phyloP scores from a whole-genome alignment of 1,284 basidiomycete species.

The Sanguinoderma infundibulare region DNA sequence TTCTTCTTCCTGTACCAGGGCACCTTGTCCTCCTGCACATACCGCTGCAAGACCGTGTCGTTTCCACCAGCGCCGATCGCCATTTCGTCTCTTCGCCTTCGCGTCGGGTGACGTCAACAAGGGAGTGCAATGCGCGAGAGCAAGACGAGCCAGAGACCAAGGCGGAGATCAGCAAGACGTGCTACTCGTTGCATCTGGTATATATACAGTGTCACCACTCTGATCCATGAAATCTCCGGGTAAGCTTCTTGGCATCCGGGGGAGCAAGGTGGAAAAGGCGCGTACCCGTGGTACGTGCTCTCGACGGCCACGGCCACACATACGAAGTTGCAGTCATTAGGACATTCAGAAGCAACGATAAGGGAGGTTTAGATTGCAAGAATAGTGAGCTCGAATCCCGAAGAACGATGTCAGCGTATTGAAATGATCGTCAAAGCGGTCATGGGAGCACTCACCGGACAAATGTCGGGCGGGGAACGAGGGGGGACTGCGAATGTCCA shows the following conservation, averaged over 20 bases:
- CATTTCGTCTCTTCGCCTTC: slow-evolving; percentile 8
- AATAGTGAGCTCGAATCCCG: background rate
- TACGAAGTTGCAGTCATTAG: background rate
- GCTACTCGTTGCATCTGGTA: background rate
- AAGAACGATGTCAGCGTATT: background rate
- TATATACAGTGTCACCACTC: background rate
- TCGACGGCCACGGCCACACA: background rate
- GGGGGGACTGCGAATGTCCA: background rate
- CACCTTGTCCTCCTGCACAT: slow-evolving; percentile 50
- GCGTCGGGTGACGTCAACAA: background rate
- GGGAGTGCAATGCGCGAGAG: background rate
- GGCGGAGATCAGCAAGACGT: background rate
- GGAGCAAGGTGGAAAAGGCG: background rate
- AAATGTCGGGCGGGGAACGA: slow-evolving; percentile 14
- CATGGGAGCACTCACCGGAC: slow-evolving; percentile 15
- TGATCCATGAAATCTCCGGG: slow-evolving; percentile 7
- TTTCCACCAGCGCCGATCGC: slow-evolving; percentile 23
- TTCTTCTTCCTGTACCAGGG: slow-evolving; percentile 64
- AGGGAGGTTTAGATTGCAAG: too few relatives aligned
- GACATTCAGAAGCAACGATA: background rate
- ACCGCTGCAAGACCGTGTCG: slow-evolving; percentile 47
- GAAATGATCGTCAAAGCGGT: slow-evolving; percentile 4
- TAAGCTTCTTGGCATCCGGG: background rate
- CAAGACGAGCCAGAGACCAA: background rate
- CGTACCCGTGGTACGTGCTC: background rate